Base-by-base conservation (phyloP, 208 protist genomes). In the Trichomonas vaginalis region DNA sequence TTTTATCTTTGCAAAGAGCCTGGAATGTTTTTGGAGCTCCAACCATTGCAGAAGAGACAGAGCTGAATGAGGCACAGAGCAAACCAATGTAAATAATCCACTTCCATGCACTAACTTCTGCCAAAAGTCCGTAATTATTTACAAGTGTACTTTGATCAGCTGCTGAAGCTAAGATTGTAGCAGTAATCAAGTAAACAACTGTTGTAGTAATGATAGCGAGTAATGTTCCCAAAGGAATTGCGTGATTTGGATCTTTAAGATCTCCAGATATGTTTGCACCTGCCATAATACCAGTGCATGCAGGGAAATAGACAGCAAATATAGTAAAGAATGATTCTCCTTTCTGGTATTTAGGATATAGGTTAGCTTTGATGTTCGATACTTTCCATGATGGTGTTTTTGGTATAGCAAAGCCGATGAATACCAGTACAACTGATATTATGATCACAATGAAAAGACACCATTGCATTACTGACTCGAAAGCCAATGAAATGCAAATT, bases 221-320 rank as follows among this genome's bases (percentile, higher is more conserved):
- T 70, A 95, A 47, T 51, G 88, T 95, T n/a, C 83, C 79, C 42
- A 39, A 45, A 35, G 97, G 97, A 96, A 98, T 98, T 37, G 82
- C 95, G 39, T 95, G 39, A n/a, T 82, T 37, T 39, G 97, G 96
- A 86, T 98, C 95, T 46, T 96, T 96, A 8, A 98, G 95, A 56
- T 97, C 97, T 62, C 97, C 98, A 46, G 95, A 97, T 12, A 97
- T 51, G 61, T 97, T 98, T 12, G 97, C 97, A 21, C 98, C 98
- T n/a, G 97, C 97, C 97, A 98, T 97, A 42, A 98, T 97, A 21
- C 97, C 97, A n/a, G 97, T 98, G 2, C 98, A 96, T 3, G 96
- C 83, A 3, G 97, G 98, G 86, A 98, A 98, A 88, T 98, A 98
- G 0, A 98, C 45, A 42, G 88, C 97, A 80, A 98, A 96, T 4